Evolutionary conservation across 2,329 filamentous ascomycete species (phyloP).

Genomic region (Cytospora piceicola): DNA sequence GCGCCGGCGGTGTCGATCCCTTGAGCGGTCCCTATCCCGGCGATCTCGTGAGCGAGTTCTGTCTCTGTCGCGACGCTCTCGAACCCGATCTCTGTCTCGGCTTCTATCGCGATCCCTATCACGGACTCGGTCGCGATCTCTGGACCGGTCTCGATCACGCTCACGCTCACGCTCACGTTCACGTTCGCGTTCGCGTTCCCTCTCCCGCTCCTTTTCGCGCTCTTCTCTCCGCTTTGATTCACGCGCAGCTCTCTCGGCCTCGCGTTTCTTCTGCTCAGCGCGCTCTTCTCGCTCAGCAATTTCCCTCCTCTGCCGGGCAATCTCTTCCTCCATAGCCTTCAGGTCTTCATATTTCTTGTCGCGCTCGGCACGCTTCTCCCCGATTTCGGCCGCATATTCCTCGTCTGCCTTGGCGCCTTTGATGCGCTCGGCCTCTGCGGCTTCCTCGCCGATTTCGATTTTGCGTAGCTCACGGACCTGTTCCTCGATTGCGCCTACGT

Average conservation of each 20-base stretch:
- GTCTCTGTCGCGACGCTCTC: conserved; percentile 39
- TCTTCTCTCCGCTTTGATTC: conserved; percentile 42
- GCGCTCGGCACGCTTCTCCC: conserved; percentile 61
- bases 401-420: conserved; percentile 74
- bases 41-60: conserved; percentile 34
- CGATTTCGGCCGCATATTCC: conserved; percentile 71
- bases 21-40: conserved; percentile 33
- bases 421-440: conserved; percentile 65
- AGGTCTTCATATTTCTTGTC: conserved; percentile 65
- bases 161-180: conserved; percentile 48
- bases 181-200: conserved; percentile 58
- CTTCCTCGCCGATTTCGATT: conserved; percentile 70
- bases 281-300: conserved; percentile 55
- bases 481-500: conserved; percentile 68
- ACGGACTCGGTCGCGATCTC: conserved; percentile 45
- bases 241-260: conserved; percentile 40
- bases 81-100: conserved; percentile 33
- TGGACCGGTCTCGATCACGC: conserved; percentile 44
- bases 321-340: conserved; percentile 63
- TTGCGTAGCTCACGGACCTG: conserved; percentile 70
- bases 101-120: conserved; percentile 43
- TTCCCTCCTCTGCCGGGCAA: conserved; percentile 60
- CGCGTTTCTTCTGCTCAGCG: conserved; percentile 42
- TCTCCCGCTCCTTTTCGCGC: conserved; percentile 46
- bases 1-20: conserved; percentile 41